Conservation (phyloP, 768 basidiomycete species). For the Hortiboletus campestris region DNA sequence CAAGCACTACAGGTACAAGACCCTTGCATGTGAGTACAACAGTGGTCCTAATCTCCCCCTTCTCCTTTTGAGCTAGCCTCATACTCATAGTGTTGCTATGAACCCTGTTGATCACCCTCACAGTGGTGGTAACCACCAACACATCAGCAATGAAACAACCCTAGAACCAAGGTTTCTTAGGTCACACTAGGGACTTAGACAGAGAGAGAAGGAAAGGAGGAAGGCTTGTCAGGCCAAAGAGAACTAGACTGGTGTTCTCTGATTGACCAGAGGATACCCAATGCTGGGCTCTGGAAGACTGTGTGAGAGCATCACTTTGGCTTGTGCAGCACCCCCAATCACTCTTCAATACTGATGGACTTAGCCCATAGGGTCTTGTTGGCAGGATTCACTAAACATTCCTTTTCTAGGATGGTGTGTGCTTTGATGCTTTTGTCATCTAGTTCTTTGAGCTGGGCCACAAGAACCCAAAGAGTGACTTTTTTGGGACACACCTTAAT, state of each 20-base stretch:
- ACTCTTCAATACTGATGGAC: constrained; percentile 86
- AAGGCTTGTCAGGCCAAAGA: no score
- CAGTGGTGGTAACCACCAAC: constrained; percentile 99
- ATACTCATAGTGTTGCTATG: constrained; percentile 99
- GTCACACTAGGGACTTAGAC: no score
- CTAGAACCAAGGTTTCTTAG: no score
- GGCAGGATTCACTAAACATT: constrained; percentile 78
- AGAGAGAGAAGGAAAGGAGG: no score
- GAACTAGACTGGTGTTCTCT: no score
- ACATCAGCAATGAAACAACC: constrained; percentile 99
- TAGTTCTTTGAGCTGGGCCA: constrained; percentile 85
- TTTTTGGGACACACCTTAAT: constrained; percentile 86
- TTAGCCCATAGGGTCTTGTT: constrained; percentile 91
- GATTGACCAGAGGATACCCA: no score
- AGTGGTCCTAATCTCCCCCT: neutral
- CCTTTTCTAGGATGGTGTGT: constrained; percentile 86
- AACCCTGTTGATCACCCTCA: constrained; percentile 97
- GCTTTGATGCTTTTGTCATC: constrained; percentile 92
- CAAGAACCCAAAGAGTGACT: constrained; percentile 84
- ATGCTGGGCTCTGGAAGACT: constrained; percentile 19
- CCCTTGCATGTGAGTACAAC: neutral
- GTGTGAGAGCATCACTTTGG: constrained; percentile 83
- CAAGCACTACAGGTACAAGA: constrained; percentile 90
- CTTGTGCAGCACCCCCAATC: constrained; percentile 79
- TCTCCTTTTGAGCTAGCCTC: constrained; percentile 79